phyloP scores from a whole-genome alignment of 2,329 filamentous ascomycete genomes.

The Colletotrichum sp. region DNA sequence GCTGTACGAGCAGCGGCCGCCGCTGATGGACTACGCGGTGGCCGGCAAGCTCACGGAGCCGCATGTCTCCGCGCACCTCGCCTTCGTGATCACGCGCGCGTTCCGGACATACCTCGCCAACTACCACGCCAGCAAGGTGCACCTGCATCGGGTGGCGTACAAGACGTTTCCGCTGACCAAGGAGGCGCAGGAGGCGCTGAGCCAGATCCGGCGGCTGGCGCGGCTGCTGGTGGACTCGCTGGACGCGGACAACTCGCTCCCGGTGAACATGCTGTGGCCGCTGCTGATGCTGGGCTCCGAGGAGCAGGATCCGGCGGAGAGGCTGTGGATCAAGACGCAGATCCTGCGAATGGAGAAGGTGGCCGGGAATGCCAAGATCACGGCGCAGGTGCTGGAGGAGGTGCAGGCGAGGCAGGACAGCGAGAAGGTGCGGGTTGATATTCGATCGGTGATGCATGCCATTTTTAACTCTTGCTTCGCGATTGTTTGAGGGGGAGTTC shows the following conservation, averaged over 20 bases:
- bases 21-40: slow-evolving; percentile 61
- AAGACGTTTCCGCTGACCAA: slow-evolving; percentile 55
- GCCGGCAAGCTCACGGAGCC: slow-evolving; percentile 53
- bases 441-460: slow-evolving; percentile 49
- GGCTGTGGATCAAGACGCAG: slow-evolving; percentile 54
- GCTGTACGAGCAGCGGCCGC: slow-evolving; percentile 54
- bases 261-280: slow-evolving; percentile 63
- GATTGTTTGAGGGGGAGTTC: slow-evolving; percentile 39
- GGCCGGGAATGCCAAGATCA: slow-evolving; percentile 47
- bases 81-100: slow-evolving; percentile 54
- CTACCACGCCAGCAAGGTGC: slow-evolving; percentile 60
- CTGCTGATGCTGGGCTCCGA: slow-evolving; percentile 61
- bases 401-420: slow-evolving; percentile 48
- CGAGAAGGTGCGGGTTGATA: slow-evolving; percentile 44
- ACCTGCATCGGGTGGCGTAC: slow-evolving; percentile 62
- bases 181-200: slow-evolving; percentile 51
- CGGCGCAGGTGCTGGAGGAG: slow-evolving; percentile 49
- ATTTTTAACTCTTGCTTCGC: slow-evolving; percentile 59
- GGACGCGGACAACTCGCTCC: slow-evolving; percentile 48
- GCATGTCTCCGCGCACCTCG: slow-evolving; percentile 53
- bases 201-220: slow-evolving; percentile 52
- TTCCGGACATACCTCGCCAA: slow-evolving; percentile 62
- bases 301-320: slow-evolving; percentile 52
- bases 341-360: slow-evolving; percentile 53
- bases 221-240: slow-evolving; percentile 47